Evolutionary conservation across 2,329 filamentous ascomycete species (phyloP), one percentile per base, ranked within the genome.

Genomic region (Cercospora nicotianae): DNA sequence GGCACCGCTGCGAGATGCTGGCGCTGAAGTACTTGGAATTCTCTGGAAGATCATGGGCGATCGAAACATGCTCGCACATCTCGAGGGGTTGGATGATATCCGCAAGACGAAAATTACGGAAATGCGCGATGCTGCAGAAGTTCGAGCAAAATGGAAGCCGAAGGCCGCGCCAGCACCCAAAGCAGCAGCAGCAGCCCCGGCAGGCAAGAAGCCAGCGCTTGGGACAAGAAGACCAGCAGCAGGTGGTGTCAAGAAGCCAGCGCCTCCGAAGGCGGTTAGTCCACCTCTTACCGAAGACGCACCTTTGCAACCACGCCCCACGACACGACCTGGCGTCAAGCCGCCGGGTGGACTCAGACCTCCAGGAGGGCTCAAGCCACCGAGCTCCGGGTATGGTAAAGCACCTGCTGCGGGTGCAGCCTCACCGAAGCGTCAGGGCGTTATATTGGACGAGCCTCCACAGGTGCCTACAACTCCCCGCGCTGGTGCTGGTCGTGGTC

Each of bases 1-100:
- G 73, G 94, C 96, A 74, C 90, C 87, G 3, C 87, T 96, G 67
- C 89, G 95, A 80, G 90, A 94, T 60, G 93, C 93, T 31, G 95
- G 94, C 78, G 94, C 94, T 13, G 95, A 99, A 79, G 89, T 95
- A 36, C 83, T 99, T 3, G 95, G 96, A 71, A 97, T 94, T 0
- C 80, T 99, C 60, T 98, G 97, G 95, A 99, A 98, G 82, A 98
- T 99, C 65, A 92, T 98, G 82, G 94, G 95, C 51, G 96, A 99
- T 80, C 89, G 95, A 66, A 92, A 92, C 63, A 99, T 99, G 95
- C 93, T 91, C 53, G 91, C 92, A 8, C 91, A 96, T 78, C 82
- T 99, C 16, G 94, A 97, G 71, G 93, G 93, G 3, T 84, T 99
- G 2, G 95, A 99, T 77, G 95, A 99, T 26, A 98, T 98, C 72